A percentile compares a stretch with the other conserved stretches of the same genome.
These are phyloP conservation scores for Staphylotrichum tortipilum DNA, from an alignment of 495 filamentous ascomycete species.

Conservation along the genomic window DNA sequence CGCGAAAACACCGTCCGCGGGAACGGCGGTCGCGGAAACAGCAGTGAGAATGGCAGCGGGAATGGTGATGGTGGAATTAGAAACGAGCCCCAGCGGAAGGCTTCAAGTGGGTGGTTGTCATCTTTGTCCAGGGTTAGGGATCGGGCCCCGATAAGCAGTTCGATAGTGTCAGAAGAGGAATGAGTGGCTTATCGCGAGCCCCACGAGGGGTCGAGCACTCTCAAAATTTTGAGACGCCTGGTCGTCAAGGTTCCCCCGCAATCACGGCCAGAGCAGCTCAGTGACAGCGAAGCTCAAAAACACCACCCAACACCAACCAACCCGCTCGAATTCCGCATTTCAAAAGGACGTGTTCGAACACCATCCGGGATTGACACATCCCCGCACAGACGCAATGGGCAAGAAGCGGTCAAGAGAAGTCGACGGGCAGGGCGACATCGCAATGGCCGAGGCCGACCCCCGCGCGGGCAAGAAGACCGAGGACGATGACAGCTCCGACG, in stretches of 20 bases:
- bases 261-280: neutral
- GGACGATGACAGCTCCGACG: conserved; percentile 8
- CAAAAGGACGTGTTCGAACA: too few relatives aligned
- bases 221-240: conserved; percentile 4
- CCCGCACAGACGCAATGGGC: conserved; percentile 7
- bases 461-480: conserved; percentile 3
- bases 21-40: too few relatives aligned
- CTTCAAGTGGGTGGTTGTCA: too few relatives aligned
- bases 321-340: too few relatives aligned
- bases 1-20: too few relatives aligned
- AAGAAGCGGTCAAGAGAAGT: conserved; percentile 19
- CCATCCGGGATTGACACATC: too few relatives aligned
- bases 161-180: too few relatives aligned
- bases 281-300: neutral
- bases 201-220: conserved; percentile 1
- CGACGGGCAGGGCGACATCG: conserved; percentile 13
- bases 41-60: too few relatives aligned
- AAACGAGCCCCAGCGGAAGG: too few relatives aligned
- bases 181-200: conserved; percentile 7
- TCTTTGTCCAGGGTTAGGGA: neutral
- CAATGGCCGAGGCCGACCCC: conserved; percentile 9
- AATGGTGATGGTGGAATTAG: too few relatives aligned
- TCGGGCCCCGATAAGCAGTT: conserved; percentile 1
- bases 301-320: too few relatives aligned
- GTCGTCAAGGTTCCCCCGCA: conserved; percentile 17